Percentiles rank a stretch among this genome's conserved stretches.
phyloP scores from a whole-genome alignment of 768 basidiomycete species.

The Amanita pallidorosea region DNA sequence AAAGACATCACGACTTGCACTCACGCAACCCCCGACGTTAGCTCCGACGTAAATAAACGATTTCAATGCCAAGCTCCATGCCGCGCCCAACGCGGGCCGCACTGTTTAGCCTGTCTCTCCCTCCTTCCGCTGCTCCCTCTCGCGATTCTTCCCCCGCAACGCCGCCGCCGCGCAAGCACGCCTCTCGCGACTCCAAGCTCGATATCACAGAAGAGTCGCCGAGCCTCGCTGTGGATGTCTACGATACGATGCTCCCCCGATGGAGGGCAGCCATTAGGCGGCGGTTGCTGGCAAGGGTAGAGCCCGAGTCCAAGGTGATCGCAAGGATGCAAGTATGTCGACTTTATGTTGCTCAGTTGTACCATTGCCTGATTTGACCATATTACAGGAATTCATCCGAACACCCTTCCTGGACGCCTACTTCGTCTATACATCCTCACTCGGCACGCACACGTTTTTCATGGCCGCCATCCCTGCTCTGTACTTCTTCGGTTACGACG shows the following conservation, averaged over 20 bases:
- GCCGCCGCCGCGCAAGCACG: background rate
- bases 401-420: constrained; percentile 65
- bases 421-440: constrained; percentile 72
- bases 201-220: constrained; percentile 11
- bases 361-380: background rate
- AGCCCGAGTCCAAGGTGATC: constrained; percentile 48
- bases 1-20: background rate
- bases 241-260: constrained; percentile 47
- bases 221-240: constrained; percentile 34
- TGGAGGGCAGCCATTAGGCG: constrained; percentile 59
- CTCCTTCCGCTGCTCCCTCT: constrained; percentile 5
- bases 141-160: constrained; percentile 2
- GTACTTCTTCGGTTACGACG: constrained; percentile 79
- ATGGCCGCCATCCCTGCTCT: constrained; percentile 79
- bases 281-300: constrained; percentile 39
- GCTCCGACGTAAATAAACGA: background rate
- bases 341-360: background rate
- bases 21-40: background rate
- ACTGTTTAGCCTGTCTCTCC: constrained; percentile 2
- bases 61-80: background rate
- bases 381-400: constrained; percentile 38
- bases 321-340: constrained; percentile 54
- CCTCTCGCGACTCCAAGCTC: background rate
- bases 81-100: background rate
- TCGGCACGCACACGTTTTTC: constrained; percentile 89